Conservation (phyloP, 1,284 basidiomycete species). For the Chalciporus sp. region DNA sequence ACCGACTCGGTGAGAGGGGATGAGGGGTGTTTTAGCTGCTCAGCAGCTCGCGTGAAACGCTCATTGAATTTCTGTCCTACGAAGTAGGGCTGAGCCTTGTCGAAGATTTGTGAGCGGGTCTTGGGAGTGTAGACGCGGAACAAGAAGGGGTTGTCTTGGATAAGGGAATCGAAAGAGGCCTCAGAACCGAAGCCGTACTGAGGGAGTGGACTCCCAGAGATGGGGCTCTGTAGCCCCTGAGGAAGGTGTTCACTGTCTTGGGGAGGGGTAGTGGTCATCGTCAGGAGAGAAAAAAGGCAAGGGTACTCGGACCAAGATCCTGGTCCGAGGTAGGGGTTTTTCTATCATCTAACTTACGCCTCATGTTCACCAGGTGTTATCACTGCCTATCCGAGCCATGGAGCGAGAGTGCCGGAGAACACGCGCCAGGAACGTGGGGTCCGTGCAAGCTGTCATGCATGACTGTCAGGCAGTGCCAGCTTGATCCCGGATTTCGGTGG, state of each 20-base stretch:
- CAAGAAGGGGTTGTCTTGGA: conserved; percentile 67
- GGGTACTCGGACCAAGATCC: conserved; percentile 9
- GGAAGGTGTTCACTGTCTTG: conserved; percentile 15
- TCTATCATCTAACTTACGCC: conserved; percentile 29
- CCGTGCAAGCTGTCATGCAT: neutral
- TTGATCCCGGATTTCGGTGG: neutral
- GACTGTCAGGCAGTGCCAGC: neutral
- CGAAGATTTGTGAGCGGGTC: conserved; percentile 51
- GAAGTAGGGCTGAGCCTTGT: conserved; percentile 61
- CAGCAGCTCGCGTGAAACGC: conserved; percentile 44
- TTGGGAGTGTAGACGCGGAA: conserved; percentile 79
- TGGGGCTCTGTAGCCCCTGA: conserved; percentile 28
- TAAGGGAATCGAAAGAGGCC: conserved; percentile 59
- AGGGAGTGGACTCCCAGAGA: conserved; percentile 44
- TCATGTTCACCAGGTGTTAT: conserved; percentile 38
- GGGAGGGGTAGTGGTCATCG: conserved; percentile 26
- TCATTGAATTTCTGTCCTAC: conserved; percentile 64
- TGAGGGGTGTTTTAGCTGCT: conserved; percentile 35
- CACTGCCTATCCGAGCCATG: conserved; percentile 30
- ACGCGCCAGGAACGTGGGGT: conserved; percentile 26
- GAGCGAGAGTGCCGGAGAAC: conserved; percentile 8
- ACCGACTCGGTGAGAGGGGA: conserved; percentile 35
- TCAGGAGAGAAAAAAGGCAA: conserved; percentile 14
- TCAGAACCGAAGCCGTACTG: conserved; percentile 72
- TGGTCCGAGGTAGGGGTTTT: conserved; percentile 20